Percentiles rank a stretch among this genome's conserved stretches.
phyloP scores from a whole-genome alignment of 1,284 basidiomycete species.

The Vanrija sp. region DNA sequence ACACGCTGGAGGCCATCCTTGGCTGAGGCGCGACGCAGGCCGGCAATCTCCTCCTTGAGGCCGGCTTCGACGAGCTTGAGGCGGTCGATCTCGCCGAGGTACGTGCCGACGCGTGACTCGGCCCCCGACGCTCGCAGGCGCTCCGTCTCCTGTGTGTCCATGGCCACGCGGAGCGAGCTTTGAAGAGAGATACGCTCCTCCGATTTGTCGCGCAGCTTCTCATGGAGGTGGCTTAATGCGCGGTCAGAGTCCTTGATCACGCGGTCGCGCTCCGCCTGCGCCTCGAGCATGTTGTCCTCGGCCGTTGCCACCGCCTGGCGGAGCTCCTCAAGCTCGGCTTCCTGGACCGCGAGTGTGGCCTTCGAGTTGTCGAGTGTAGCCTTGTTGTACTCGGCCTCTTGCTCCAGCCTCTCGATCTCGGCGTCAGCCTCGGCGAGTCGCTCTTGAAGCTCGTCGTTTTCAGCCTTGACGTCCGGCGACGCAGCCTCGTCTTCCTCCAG shows the following conservation, averaged over 20 bases:
- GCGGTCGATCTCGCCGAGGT: conserved; percentile 28
- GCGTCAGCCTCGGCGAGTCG: neutral
- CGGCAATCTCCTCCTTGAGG: conserved; percentile 16
- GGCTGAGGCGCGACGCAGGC: neutral
- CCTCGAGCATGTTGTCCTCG: conserved; percentile 64
- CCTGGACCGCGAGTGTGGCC: conserved; percentile 27
- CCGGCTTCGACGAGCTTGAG: conserved; percentile 30
- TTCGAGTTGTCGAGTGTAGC: neutral
- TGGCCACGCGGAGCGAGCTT: neutral
- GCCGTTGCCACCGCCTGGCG: conserved; percentile 58
- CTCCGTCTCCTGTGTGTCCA: conserved; percentile 1
- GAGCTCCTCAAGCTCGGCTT: conserved; percentile 54
- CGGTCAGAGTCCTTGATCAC: conserved; percentile 13
- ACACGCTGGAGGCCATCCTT: neutral
- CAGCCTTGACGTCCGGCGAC: too few relatives aligned
- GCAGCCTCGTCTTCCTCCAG: neutral
- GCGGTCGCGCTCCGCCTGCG: conserved; percentile 58
- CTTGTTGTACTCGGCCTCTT: neutral
- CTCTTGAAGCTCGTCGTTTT: neutral
- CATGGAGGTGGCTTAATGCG: neutral
- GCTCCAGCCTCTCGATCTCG: neutral
- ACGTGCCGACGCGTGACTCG: conserved; percentile 2
- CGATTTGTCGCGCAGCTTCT: too few relatives aligned
- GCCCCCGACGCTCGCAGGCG: conserved; percentile 4
- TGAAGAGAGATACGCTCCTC: too few relatives aligned